Evolutionary conservation across 2,329 filamentous ascomycete species (phyloP).

Genomic region (Volutella citrinella): DNA sequence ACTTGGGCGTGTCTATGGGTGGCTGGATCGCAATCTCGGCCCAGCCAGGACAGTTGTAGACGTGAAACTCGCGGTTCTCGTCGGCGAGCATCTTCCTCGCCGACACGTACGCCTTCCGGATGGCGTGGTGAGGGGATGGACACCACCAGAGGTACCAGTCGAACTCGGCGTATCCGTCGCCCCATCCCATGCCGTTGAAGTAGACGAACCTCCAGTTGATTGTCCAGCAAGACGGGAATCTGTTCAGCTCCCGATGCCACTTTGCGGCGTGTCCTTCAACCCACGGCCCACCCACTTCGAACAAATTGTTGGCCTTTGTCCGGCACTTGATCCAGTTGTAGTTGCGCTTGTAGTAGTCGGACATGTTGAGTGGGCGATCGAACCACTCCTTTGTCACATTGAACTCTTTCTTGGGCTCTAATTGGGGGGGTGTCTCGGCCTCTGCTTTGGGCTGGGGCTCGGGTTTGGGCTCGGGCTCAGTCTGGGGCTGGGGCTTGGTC

Average conservation of each 20-base stretch:
- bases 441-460: too few species aligned
- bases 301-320: not conserved
- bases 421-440: too few species aligned
- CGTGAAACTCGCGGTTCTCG: too few species aligned
- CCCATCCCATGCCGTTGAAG: not conserved
- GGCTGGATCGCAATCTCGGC: too few species aligned
- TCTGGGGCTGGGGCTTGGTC: too few species aligned
- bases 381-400: not conserved
- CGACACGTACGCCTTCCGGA: too few species aligned
- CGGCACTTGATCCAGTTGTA: not conserved
- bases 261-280: not conserved
- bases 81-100: too few species aligned
- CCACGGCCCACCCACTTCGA: not conserved
- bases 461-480: too few species aligned
- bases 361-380: not conserved
- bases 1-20: too few species aligned
- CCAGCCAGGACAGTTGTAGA: too few species aligned
- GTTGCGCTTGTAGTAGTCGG: not conserved
- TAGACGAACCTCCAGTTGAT: not conserved
- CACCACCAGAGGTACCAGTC: too few species aligned
- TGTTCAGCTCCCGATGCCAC: not conserved
- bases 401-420: not conserved
- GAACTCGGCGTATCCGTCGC: not conserved
- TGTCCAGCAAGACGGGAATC: not conserved
- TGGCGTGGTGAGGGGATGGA: too few species aligned